Evolutionary conservation across 73 alveolate species (phyloP), one percentile per base, ranked within the genome.

Genomic region (Paramecium sonneborni): DNA sequence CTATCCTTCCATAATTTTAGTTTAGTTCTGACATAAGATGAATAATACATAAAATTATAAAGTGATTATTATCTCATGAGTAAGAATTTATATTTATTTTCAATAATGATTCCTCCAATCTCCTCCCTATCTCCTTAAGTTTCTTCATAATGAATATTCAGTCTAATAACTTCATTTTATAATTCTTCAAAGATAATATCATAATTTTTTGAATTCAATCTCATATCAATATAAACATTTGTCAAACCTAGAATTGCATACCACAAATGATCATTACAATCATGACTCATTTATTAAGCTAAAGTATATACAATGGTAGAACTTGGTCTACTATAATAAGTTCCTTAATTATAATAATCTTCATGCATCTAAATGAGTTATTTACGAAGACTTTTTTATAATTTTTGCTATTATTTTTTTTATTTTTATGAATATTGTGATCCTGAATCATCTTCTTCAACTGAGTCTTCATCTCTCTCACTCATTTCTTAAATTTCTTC

Each of bases 41-140:
- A 92, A 93, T 97, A 84, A 76, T 52, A 93, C 52, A 96, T 86
- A 15, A 97, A 74, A 12, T 97, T 97, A 87, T 93, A 95, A 28
- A 97, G 94, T 44, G 96, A 93, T 98, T 98, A 95, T 70, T 91
- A 95, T 92, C 99, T 92, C 74, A 96, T 88, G 24, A 97, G 76
- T 91, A 96, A 93, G 85, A 97, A 92, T 87, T 93, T 94, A 85
- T 95, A 94, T 85, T 97, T 99, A 43, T 92, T 76, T 56, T 95
- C 97, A 39, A 92, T 91, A 46, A 93, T 76, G 38, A 97, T 96
- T 10, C 97, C 87, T 44, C 98, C 98, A 55, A 95, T 95, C 52
- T 46, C 41, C 20, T 79, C 41, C 39, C 6, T 24, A 57, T 39
- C 46, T 30, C 58, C 43, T 39, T 58, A 11, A 30, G 44, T 30